Evolutionary conservation across 2,329 filamentous ascomycete species (phyloP).

Genomic region (Thelonectria rubi): DNA sequence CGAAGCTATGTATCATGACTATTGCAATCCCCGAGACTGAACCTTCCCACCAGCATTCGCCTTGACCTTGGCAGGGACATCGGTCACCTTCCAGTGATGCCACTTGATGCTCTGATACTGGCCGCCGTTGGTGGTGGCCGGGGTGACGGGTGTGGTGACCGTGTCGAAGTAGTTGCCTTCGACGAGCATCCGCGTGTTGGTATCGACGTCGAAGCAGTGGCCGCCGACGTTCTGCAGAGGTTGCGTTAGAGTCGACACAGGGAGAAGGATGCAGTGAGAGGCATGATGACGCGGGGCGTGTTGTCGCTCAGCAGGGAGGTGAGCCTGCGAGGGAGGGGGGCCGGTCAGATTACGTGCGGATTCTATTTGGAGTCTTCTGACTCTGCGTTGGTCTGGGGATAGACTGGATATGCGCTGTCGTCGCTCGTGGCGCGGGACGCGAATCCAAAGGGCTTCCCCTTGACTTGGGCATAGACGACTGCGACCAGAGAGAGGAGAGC

Average conservation of each 20-base stretch:
- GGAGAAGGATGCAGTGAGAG: too few relatives aligned
- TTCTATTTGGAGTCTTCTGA: too few relatives aligned
- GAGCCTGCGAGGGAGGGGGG: constrained; percentile 5
- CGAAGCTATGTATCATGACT: too few relatives aligned
- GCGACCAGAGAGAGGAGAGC: background rate
- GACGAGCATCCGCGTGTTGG: constrained; percentile 56
- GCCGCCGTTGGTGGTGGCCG: constrained; percentile 26
- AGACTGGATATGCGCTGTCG: constrained; percentile 61
- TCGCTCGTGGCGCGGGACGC: constrained; percentile 67
- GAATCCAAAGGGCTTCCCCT: constrained; percentile 51
- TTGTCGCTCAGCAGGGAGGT: constrained; percentile 61
- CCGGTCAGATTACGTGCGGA: constrained; percentile 50
- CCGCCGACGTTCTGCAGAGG: constrained; percentile 55
- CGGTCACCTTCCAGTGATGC: constrained; percentile 16
- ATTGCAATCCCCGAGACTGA: too few relatives aligned
- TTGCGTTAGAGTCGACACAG: too few relatives aligned
- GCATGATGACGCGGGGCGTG: constrained; percentile 63
- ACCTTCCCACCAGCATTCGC: constrained; percentile 22
- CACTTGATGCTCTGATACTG: constrained; percentile 18
- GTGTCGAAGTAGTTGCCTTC: constrained; percentile 68
- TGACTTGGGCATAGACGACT: constrained; percentile 37
- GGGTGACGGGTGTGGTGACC: constrained; percentile 49
- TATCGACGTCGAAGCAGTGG: constrained; percentile 63
- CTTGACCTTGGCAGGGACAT: constrained; percentile 19
- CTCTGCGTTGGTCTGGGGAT: constrained; percentile 47